Percentiles rank a stretch among this genome's conserved stretches.
These are phyloP conservation scores for Pythium utonaiense DNA, from an alignment of 352 stramenopile species.

Conservation along the genomic window DNA sequence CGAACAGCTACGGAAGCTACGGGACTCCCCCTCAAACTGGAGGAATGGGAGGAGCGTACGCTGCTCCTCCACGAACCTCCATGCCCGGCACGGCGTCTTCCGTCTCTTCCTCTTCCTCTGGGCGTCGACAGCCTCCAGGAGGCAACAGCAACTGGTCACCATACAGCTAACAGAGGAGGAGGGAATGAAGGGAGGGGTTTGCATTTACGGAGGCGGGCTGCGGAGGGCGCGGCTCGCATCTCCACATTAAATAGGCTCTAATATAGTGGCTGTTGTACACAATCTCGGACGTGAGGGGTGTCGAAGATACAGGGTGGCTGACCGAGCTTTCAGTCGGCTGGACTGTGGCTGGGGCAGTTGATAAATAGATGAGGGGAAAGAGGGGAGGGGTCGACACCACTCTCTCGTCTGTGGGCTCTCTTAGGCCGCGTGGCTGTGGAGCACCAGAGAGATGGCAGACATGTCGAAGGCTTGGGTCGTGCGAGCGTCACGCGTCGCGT, in stretches of 20 bases:
- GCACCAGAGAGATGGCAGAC: constrained; percentile 41
- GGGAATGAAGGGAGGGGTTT: background rate
- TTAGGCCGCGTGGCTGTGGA: constrained; percentile 16
- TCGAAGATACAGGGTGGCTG: background rate
- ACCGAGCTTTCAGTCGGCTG: background rate
- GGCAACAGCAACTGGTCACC: constrained; percentile 62
- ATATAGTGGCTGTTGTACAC: constrained; percentile 4
- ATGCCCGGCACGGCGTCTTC: constrained; percentile 15
- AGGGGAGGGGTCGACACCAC: background rate
- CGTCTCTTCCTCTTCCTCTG: constrained; percentile 14
- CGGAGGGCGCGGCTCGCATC: background rate
- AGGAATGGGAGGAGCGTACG: constrained; percentile 4
- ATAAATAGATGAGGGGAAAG: too few relatives aligned
- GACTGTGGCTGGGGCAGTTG: background rate
- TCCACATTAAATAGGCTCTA: background rate
- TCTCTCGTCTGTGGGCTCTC: background rate
- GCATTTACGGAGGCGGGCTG: background rate
- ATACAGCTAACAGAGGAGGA: constrained; percentile 23
- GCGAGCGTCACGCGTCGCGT: constrained; percentile 17
- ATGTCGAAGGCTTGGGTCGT: constrained; percentile 35
- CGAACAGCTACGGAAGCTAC: background rate
- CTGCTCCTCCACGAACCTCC: background rate
- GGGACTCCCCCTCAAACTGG: background rate
- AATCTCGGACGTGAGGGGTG: background rate
- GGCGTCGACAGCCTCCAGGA: constrained; percentile 50